phyloP scores from a whole-genome alignment of 331 rosid genomes.

The Malus hybrid region DNA sequence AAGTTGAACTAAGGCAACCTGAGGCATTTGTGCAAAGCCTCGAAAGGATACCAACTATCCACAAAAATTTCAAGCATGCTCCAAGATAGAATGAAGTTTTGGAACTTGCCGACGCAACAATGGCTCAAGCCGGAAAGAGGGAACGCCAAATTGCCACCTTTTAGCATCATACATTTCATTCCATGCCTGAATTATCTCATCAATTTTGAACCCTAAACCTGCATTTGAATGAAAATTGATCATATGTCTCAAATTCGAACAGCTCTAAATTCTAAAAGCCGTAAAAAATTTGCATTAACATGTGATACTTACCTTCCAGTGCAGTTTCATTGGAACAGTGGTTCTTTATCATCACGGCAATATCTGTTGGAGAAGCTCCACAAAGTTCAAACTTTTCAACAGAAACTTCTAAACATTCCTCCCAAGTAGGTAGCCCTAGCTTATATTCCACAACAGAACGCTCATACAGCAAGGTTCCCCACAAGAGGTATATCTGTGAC shows the following conservation, averaged over 20 bases:
- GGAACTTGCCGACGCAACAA: constrained; percentile 89
- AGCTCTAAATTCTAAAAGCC: not conserved
- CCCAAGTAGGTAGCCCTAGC: constrained; percentile 86
- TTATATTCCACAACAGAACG: constrained; percentile 87
- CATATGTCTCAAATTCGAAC: constrained; percentile 6
- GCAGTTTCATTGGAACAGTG: constrained; percentile 72
- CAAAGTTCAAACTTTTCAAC: constrained; percentile 89
- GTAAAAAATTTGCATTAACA: not conserved
- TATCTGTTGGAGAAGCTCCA: constrained; percentile 83
- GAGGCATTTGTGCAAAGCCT: constrained; percentile 8
- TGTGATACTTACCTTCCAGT: constrained; percentile 56
- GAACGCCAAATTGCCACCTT: constrained; percentile 92
- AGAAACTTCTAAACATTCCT: constrained; percentile 86
- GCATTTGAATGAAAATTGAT: constrained; percentile 13
- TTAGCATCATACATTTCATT: constrained; percentile 95
- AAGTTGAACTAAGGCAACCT: constrained; percentile 17
- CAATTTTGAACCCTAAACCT: constrained; percentile 87
- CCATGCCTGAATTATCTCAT: constrained; percentile 95
- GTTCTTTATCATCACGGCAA: constrained; percentile 95
- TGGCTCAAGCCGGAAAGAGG: constrained; percentile 96
- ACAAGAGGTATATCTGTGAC: constrained; percentile 72
- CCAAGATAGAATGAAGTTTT: constrained; percentile 70
- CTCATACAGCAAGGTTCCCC: constrained; percentile 88
- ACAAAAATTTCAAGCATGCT: constrained; percentile 38
- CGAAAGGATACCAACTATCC: constrained; percentile 7